Evolutionary conservation across 1,284 basidiomycete species (phyloP), one percentile per base, ranked within the genome.

Genomic region (Caloboletus inedulis): DNA sequence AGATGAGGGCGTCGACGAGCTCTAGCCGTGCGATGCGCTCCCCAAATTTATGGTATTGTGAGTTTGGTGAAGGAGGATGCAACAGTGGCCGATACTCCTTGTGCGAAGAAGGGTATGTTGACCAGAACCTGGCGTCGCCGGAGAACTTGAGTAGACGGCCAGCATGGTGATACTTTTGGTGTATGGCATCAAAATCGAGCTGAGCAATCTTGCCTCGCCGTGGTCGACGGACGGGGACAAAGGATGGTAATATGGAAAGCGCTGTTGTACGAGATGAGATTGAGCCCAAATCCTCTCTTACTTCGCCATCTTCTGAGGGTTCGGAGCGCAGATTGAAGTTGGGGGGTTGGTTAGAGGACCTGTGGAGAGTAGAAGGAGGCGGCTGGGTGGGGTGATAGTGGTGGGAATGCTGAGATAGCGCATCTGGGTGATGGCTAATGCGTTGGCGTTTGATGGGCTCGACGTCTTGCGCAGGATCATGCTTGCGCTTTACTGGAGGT

Each of bases 141-240:
- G 87, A 89, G 62, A 85, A 87, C 69, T 89, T 88, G 68, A 89
- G 82, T 59, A 75, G 72, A 51, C 85, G 81, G 19, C 82, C 87
- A 16, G 77, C 75, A 9, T 66, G 65, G 61, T 85, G 79, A 64
- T 85, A 88, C 62, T 75, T 80, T 62, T 84, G 78, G 62, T 87
- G 80, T 41, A 87, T 69, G 39, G 72, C 71, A 49, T 82, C 80
- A 57, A 74, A 78, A 57, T 80, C 73, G 35, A 72, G 70, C n/a
- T 61, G 56, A 33, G 71, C 62, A 27, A 71, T 67, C 55, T 72
- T 75, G 51, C 82, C 81, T 39, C 81, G 78, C 63, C 81, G 79
- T 10, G 85, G 85, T 19, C 86, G 77, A 44, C 84, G 80, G 50
- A 85, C 77, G 56, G 82, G 87, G 30, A 83, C 77, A 59, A 73